Evolutionary conservation across 805 yeast genomes (phyloP), one percentile per base, ranked within the genome.

Genomic region (Priceomyces haplophilus): DNA sequence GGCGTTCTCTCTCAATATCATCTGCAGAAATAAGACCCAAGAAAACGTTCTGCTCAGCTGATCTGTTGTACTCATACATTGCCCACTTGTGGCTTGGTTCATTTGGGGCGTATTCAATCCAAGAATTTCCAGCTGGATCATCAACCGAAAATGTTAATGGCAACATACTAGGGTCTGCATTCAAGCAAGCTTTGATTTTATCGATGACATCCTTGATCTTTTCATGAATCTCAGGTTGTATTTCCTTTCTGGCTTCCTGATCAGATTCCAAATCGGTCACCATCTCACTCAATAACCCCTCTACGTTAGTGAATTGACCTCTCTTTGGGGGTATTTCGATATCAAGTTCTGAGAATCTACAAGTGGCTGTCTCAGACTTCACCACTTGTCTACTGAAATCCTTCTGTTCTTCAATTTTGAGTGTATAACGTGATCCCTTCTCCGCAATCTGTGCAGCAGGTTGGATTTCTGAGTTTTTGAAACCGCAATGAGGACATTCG

Each of bases 111-210:
- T 76, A 88, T 59, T 88, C 96, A 42, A 93, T 81, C 96, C 97
- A 93, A 3, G 98, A 91, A 69, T 93, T 93, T 12, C 99, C 99
- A 1, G 97, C 79, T 21, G 99, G 97, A 64, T 93, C 99, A 62
- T 90, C 96, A 8, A 88, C 68, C 18, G 76, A 72, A 38, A 91
- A 76, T 0, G 95, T 85, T 48, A 91, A 57, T 1, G 98, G 98
- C 41, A 87, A 64, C 15, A 79, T 75, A 24, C 78, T 79, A 41
- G 76, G 78, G 46, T 83, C 82, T 44, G 88, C 91, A n/a, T 75
- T 73, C 19, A 88, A 68, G 41, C 75, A 78, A 4, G 74, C 64
- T 50, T 72, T 65, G 29, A 91, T 83, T 56, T 78, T 83, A 18
- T 54, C 57, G 44, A 89, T 74, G 46, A 91, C 80, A 18, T 69